Evolutionary conservation across 2,329 filamentous ascomycete species (phyloP).

Genomic region (Monosporascus ibericus): DNA sequence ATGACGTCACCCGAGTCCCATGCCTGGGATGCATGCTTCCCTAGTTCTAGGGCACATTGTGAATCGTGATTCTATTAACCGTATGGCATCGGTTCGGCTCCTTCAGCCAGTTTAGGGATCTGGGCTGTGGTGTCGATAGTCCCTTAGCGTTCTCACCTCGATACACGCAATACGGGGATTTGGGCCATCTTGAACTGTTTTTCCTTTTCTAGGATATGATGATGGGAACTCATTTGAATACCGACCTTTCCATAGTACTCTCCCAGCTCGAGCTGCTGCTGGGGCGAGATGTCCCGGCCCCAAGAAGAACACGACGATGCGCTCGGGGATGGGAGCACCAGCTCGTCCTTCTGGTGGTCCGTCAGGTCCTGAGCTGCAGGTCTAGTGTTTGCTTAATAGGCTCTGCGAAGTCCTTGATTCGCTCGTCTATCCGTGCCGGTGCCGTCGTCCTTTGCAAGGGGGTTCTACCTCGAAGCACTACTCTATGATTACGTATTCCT

Average conservation of each 20-base stretch:
- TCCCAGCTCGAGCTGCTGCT: conserved; percentile 57
- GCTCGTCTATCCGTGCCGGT: conserved; percentile 53
- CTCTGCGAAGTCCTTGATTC: conserved; percentile 57
- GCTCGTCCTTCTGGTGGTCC: conserved; percentile 55
- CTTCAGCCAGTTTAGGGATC: too few relatives aligned
- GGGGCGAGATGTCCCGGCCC: conserved; percentile 55
- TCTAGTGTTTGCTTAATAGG: conserved; percentile 59
- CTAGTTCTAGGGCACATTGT: conserved; percentile 71
- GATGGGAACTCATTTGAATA: conserved; percentile 50
- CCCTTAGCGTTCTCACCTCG: neutral
- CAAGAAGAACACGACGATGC: conserved; percentile 62
- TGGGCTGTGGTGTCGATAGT: conserved; percentile 42
- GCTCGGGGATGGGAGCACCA: conserved; percentile 55
- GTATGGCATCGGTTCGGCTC: too few relatives aligned
- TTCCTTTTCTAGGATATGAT: neutral
- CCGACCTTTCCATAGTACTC: conserved; percentile 61
- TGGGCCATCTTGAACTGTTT: too few relatives aligned
- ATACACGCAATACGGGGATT: too few relatives aligned
- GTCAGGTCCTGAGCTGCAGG: too few relatives aligned
- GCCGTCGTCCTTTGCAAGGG: conserved; percentile 27
- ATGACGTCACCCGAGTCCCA: conserved; percentile 63
- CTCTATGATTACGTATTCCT: neutral
- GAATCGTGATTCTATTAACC: conserved; percentile 56
- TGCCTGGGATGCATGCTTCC: conserved; percentile 61
- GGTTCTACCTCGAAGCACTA: neutral